phyloP scores from a whole-genome alignment of 73 alveolate genomes.

The Symbiodinium natans region DNA sequence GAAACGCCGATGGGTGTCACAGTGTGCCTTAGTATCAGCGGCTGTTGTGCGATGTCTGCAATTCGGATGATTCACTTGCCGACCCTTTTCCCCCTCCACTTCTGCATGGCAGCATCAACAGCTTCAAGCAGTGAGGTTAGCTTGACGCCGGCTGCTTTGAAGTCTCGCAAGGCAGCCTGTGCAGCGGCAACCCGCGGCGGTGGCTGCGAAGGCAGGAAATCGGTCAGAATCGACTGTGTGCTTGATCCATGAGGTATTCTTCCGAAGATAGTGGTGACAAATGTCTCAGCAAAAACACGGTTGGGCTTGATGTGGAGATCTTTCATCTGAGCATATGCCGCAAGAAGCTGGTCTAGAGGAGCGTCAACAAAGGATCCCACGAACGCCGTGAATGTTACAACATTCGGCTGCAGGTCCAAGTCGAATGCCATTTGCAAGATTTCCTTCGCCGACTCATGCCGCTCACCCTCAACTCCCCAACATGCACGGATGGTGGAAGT shows the following conservation, averaged over 20 bases:
- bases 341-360: neutral
- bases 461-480: neutral
- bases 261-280: neutral
- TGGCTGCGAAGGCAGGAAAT: neutral
- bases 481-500: neutral
- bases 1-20: too few relatives aligned
- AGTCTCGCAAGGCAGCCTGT: neutral
- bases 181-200: neutral
- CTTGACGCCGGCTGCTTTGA: neutral
- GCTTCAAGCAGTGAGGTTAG: neutral
- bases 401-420: neutral
- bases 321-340: neutral
- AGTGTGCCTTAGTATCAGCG: too few relatives aligned
- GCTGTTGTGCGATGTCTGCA: too few relatives aligned
- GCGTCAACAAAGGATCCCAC: neutral
- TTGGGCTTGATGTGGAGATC: neutral
- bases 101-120: neutral
- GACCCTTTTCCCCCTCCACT: neutral
- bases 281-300: neutral
- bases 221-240: neutral
- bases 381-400: neutral
- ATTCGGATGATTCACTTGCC: too few relatives aligned
- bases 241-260: neutral
- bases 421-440: neutral
- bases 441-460: neutral